These are phyloP conservation scores for Senna tora DNA, from an alignment of 306 rosid genomes.

Conservation along the genomic window DNA sequence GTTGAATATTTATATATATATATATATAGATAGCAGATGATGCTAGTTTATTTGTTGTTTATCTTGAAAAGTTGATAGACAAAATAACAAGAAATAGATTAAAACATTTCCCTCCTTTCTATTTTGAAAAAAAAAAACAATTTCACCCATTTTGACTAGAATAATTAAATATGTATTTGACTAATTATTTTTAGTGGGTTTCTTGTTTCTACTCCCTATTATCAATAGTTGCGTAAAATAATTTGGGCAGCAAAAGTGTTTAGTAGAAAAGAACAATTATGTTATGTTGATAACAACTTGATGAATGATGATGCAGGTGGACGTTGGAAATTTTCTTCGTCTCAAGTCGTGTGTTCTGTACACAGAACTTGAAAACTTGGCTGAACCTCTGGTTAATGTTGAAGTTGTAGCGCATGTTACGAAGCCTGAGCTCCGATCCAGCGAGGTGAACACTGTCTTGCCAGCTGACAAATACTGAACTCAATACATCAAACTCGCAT, in stretches of 20 bases:
- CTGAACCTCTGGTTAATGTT: conserved; percentile 69
- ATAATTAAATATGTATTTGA: too few relatives aligned
- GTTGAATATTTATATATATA: too few relatives aligned
- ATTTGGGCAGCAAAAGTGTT: neutral
- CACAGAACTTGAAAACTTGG: conserved; percentile 66
- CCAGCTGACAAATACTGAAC: neutral
- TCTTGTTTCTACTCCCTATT: neutral
- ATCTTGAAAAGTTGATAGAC: too few relatives aligned
- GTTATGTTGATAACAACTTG: conserved; percentile 21
- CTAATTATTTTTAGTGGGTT: too few relatives aligned
- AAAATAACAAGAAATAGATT: too few relatives aligned
- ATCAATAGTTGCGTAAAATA: conserved; percentile 11
- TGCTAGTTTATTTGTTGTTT: too few relatives aligned
- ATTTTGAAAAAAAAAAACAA: too few relatives aligned
- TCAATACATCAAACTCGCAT: neutral
- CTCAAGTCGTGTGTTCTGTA: conserved; percentile 79
- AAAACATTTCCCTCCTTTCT: too few relatives aligned
- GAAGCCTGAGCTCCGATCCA: conserved; percentile 77
- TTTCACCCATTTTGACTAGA: too few relatives aligned
- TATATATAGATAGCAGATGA: too few relatives aligned
- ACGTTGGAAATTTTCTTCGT: conserved; percentile 86
- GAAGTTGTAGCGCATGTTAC: conserved; percentile 90
- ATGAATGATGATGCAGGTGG: conserved; percentile 62
- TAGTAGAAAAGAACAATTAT: conserved; percentile 10
- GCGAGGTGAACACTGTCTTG: conserved; percentile 68